Evolutionary conservation across 1,284 basidiomycete species (phyloP), one percentile per base, ranked within the genome.

Genomic region (Pseudozyma flocculosa): DNA sequence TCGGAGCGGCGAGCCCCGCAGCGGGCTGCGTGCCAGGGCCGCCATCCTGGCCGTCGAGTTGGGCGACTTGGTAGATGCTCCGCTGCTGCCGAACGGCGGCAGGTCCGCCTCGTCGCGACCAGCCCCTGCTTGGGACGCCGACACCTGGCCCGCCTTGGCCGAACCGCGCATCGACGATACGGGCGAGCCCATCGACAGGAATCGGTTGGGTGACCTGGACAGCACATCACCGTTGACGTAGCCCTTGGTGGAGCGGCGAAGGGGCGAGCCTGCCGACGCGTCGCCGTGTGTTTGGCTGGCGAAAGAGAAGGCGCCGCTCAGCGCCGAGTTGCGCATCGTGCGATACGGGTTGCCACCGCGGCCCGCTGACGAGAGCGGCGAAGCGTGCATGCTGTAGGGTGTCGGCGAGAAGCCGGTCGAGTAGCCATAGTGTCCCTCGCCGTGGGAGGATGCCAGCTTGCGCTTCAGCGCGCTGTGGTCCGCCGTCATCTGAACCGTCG

Each of bases 381-480:
- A 55, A 26, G 23, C 48, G 32, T 42, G 56, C 36, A 58, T 45
- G 40, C 56, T 54, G 39, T 65, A 63, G 10, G 56, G 41, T 14
- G 61, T 56, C 30, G 61, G 58, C 18, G 62, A 55, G 51, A 49
- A 64, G 48, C 54, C 50, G 17, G 54, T 45, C 17, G 53, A 53
- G 48, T 55, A 61, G 9, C 57, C 57, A 13, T 56, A 53, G 46
- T 60, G 57, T 1, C 56, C 61, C n/a, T 51, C 60, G 34, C 48
- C 49, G 24, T 60, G 56, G 2, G 53, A 57, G n/a, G 18, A n/a
- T 4, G 62, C 62, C 52, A 66, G 40, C 55, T 69, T 69, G 46
- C 61, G 56, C 59, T 69, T 69, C 32, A 58, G 50, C 14, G 66
- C 66, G 30, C 66, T 69, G 54, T 69, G 66, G 29, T 58, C 50